These are phyloP conservation scores for Harringtonia lauricola DNA, from an alignment of 2,329 filamentous ascomycete genomes.

Conservation along the genomic window DNA sequence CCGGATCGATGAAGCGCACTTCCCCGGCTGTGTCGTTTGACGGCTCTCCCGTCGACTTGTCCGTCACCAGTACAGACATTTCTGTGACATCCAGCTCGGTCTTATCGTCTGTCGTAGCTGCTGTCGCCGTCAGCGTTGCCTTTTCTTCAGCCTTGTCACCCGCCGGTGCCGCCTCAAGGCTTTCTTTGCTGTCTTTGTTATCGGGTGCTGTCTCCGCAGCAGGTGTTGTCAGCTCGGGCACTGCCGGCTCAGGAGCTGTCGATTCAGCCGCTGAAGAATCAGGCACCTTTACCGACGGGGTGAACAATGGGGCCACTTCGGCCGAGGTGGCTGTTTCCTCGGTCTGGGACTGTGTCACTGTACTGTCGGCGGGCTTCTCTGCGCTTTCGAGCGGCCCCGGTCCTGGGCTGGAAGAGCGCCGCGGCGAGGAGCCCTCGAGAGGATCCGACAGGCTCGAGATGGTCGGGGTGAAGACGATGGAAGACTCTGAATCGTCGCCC, in stretches of 20 bases:
- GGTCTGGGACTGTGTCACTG: too few relatives aligned
- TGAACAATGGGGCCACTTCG: too few relatives aligned
- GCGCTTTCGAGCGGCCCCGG: not conserved
- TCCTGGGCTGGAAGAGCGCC: not conserved
- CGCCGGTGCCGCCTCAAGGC: not conserved
- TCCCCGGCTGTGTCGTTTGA: not conserved
- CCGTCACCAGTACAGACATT: constrained; percentile 16
- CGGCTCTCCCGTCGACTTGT: constrained; percentile 9
- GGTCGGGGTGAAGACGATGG: constrained; percentile 15
- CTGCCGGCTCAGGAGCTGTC: not conserved
- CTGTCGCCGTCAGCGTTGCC: not conserved
- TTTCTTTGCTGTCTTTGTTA: too few relatives aligned
- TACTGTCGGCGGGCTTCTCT: too few relatives aligned
- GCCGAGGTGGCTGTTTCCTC: too few relatives aligned
- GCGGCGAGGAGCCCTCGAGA: not conserved
- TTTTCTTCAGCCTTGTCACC: not conserved
- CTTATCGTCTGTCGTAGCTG: constrained; percentile 4
- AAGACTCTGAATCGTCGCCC: constrained; percentile 16
- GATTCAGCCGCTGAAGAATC: too few relatives aligned
- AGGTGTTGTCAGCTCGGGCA: too few relatives aligned
- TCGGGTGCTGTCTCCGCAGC: too few relatives aligned
- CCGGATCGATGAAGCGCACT: constrained; percentile 38
- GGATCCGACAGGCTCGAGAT: constrained; percentile 12
- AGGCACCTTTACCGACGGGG: too few relatives aligned
- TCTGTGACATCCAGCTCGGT: constrained; percentile 15